Base-by-base conservation (phyloP, 495 filamentous ascomycete genomes). In the Penicillium nucicola region DNA sequence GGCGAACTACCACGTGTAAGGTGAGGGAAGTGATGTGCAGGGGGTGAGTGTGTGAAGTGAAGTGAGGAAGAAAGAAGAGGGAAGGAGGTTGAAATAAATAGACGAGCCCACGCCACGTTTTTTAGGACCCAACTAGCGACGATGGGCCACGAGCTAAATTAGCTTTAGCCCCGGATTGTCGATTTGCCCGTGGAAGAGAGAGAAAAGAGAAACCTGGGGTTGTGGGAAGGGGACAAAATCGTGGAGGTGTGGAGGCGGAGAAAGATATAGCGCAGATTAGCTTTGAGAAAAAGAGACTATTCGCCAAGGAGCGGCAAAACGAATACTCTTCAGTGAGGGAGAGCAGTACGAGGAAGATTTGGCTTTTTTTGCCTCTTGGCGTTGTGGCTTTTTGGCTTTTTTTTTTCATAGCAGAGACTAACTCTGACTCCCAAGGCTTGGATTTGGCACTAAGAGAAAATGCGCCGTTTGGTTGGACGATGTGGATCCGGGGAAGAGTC, bases 161-260 rank as follows among this genome's bases (percentile, higher is more conserved):
- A 46, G 38, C 49, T 49, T 41, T 41, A 20, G 43, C 44, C 47
- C 52, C 58, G 55, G 61, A 57, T 41, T 23, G 23, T 40, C 33
- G 23, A 42, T 42, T 42, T 40, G 23, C 42, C 30, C 37, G 23
- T 39, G 42, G 52, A 33, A 36, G 40, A 42, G 56, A 50, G 32
- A 44, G 44, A 58, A 39, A 39, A 43, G 41, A 18, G 39, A 19
- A 64, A 57, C 57, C 61, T 33, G 61, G 58, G 61, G 58, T 40
- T 37, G 23, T 28, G 11, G 28, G 23, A 34, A 19, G 50, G 49
- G 55, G 39, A 45, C 8, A 33, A 44, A 34, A 50, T 31, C 35
- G 42, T 57, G 62, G 54, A 49, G 56, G 57, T 49, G 46, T 37
- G 49, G 51, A 60, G 54, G 60, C 63, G 60, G 63, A 66, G 60